Evolutionary conservation across 331 rosid species (phyloP).

Genomic region (Stylosanthes scabra): DNA sequence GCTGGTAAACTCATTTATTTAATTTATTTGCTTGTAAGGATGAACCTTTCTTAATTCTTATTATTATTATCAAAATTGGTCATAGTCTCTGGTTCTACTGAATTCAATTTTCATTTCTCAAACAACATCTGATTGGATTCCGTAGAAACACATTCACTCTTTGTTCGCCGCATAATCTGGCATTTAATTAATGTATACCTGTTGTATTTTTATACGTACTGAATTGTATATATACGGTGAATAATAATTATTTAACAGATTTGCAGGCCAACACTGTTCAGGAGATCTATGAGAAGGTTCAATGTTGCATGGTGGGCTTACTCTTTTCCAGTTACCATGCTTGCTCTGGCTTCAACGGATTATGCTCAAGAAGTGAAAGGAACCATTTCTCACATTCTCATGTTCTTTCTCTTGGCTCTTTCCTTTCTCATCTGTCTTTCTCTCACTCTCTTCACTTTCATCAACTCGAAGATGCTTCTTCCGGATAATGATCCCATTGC

Average conservation of each 20-base stretch:
- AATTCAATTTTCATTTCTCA: constrained; percentile 1
- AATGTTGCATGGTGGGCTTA: constrained; percentile 77
- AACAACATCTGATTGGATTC: constrained; percentile 20
- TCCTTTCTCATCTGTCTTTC: constrained; percentile 45
- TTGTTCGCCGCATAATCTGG: constrained; percentile 8
- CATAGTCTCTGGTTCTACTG: too few species aligned
- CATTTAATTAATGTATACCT: too few species aligned
- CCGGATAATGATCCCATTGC: constrained; percentile 56
- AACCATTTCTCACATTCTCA: constrained; percentile 35
- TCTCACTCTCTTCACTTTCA: constrained; percentile 43
- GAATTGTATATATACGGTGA: neutral
- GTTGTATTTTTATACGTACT: too few species aligned
- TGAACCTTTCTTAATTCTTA: too few species aligned
- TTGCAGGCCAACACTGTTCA: constrained; percentile 65
- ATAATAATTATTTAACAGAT: constrained; percentile 42
- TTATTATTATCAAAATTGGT: too few species aligned
- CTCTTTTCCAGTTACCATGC: constrained; percentile 59
- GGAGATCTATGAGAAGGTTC: constrained; percentile 65
- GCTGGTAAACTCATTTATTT: too few species aligned
- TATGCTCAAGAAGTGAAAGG: constrained; percentile 56
- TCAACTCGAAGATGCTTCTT: constrained; percentile 56
- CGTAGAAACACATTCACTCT: constrained; percentile 9
- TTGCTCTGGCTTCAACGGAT: constrained; percentile 60
- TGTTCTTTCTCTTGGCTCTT: constrained; percentile 47
- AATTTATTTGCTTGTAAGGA: too few species aligned